Evolutionary conservation across 1,284 basidiomycete species (phyloP).

Genomic region (Ceratobasidium theobromae): DNA sequence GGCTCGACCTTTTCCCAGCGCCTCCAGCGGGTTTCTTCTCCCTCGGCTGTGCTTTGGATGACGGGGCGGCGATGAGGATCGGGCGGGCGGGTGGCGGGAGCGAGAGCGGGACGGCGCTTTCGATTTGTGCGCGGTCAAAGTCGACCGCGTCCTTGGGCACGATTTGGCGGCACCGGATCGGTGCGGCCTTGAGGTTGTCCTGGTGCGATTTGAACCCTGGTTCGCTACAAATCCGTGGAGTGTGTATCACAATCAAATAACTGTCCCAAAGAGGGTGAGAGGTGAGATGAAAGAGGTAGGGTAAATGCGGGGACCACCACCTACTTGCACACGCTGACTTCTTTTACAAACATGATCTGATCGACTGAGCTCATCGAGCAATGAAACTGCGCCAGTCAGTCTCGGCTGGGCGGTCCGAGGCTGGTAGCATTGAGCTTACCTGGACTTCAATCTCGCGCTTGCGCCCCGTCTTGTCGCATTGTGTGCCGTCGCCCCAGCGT

Average conservation of each 20-base stretch:
- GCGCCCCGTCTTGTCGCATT: constrained; percentile 86
- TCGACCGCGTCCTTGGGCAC: constrained; percentile 42
- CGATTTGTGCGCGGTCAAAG: constrained; percentile 52
- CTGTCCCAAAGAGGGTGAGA: constrained; percentile 44
- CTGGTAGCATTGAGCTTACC: constrained; percentile 50
- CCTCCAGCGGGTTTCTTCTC: constrained; percentile 15
- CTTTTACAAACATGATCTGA: constrained; percentile 36
- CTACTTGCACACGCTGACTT: constrained; percentile 32
- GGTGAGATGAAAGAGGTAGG: neutral
- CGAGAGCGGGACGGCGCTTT: constrained; percentile 48
- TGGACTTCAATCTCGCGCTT: constrained; percentile 90
- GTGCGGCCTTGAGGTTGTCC: constrained; percentile 64
- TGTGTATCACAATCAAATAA: constrained; percentile 90
- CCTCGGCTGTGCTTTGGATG: constrained; percentile 11
- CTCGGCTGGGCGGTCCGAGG: neutral
- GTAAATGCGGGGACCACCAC: constrained; percentile 5
- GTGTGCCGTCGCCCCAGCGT: constrained; percentile 82
- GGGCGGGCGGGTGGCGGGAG: constrained; percentile 35
- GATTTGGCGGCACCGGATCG: constrained; percentile 74
- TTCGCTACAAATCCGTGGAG: constrained; percentile 86
- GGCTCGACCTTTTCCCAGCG: constrained; percentile 4
- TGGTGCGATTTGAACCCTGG: constrained; percentile 82
- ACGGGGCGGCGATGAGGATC: constrained; percentile 2
- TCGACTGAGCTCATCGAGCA: constrained; percentile 86
- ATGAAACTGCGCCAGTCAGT: constrained; percentile 64